Base-by-base conservation (phyloP, 2,329 filamentous ascomycete species). In the Fusarium irregulare region DNA sequence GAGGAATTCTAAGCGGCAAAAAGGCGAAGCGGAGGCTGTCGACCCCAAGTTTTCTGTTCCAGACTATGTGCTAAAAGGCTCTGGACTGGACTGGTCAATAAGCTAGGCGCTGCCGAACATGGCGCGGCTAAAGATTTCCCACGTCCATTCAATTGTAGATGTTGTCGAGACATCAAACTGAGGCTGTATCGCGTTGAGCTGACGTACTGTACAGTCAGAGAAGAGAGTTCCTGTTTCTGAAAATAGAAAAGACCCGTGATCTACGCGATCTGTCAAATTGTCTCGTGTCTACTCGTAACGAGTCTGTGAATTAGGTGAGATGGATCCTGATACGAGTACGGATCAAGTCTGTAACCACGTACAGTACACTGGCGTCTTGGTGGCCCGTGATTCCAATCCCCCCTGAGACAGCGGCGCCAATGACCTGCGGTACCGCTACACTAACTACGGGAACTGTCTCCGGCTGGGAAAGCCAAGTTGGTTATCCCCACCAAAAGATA, bases 371-470 rank as follows among this genome's bases (percentile, higher is more conserved):
- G 49, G 46, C 32, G 28, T 54, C 37, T 55, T 27, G 40, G 42
- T 56, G 55, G 54, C 49, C 40, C 54, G 50, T 53, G 56, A 28
- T 45, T 30, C 50, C 57, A 37, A 56, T 21, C 51, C 59, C 71
- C 66, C 72, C 72, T 73, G 69, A 74, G 71, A 74, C 72, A 64
- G 34, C 49, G 63, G 66, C 60, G 57, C 72, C 69, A 73, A 58
- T 70, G 48, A 60, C 49, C 56, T 73, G 58, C 57, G 54, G 61
- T 61, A 65, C 64, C 67, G 62, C 70, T 73, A 65, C 72, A 69
- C 71, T 70, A 71, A 67, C 67, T 62, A 70, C 73, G 73, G 71
- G 73, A 72, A 62, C 69, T 57, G 67, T 73, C 64, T 75, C 73
- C 73, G 70, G 55, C 25, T 62, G 40, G 60, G 58, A 68, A 72